These are phyloP conservation scores for Candida ovalis DNA, from an alignment of 805 yeast genomes.

Conservation along the genomic window DNA sequence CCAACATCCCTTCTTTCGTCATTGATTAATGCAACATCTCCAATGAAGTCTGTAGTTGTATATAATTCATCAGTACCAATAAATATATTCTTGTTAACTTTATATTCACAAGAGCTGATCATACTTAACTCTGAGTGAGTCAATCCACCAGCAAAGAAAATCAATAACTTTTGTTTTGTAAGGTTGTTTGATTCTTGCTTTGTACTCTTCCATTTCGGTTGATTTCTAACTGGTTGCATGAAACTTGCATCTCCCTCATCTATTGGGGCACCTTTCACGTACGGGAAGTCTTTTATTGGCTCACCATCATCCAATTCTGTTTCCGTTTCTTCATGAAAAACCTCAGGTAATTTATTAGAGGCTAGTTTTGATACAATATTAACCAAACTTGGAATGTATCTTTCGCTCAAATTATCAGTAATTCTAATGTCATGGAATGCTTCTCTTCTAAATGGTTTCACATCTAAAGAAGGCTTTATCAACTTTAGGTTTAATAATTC, in stretches of 20 bases:
- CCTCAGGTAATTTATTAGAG: conserved; percentile 26
- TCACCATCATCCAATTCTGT: conserved; percentile 27
- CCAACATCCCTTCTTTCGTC: conserved; percentile 22
- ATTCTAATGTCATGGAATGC: conserved; percentile 50
- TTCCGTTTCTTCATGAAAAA: conserved; percentile 10
- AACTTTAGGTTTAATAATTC: conserved; percentile 34
- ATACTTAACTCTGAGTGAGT: conserved; percentile 79
- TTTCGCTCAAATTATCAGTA: conserved; percentile 22
- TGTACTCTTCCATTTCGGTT: conserved; percentile 30
- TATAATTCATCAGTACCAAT: conserved; percentile 78
- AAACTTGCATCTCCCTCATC: conserved; percentile 18
- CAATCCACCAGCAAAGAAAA: conserved; percentile 86
- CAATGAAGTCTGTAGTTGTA: conserved; percentile 36
- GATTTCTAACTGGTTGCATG: conserved; percentile 20
- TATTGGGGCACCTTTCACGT: conserved; percentile 33
- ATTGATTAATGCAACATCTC: conserved; percentile 29
- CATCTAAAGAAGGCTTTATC: conserved; percentile 36
- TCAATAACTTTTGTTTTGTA: conserved; percentile 64
- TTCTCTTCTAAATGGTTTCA: conserved; percentile 42
- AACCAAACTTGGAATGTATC: conserved; percentile 25
- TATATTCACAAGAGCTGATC: conserved; percentile 62
- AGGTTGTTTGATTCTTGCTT: conserved; percentile 17
- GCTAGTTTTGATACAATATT: conserved; percentile 27
- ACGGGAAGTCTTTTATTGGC: conserved; percentile 51
- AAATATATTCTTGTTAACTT: conserved; percentile 66